phyloP scores from a whole-genome alignment of 192 early-diverging fungal species.

The Backusella australiensis region DNA sequence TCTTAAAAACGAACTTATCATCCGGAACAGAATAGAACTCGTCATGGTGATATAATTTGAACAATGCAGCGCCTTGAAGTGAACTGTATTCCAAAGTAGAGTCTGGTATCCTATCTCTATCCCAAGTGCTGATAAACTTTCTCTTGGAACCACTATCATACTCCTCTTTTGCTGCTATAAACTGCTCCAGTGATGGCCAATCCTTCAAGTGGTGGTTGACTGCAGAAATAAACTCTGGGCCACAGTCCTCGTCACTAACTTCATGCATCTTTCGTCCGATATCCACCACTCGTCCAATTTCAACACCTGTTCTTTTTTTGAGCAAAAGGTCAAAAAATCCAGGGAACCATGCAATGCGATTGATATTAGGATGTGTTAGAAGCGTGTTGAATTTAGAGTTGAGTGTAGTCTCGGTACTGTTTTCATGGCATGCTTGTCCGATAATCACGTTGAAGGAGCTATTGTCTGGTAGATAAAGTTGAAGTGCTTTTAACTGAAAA shows the following conservation, averaged over 20 bases:
- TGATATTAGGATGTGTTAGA: slow-evolving; percentile 7
- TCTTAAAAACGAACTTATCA: background rate
- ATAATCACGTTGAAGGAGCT: slow-evolving; percentile 9
- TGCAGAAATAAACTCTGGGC: background rate
- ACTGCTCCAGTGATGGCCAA: background rate
- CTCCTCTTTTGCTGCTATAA: background rate
- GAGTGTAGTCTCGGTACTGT: background rate
- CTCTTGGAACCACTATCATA: background rate
- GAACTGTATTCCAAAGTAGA: background rate
- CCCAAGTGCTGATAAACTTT: background rate
- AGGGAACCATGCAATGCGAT: slow-evolving; percentile 12
- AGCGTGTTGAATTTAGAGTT: background rate
- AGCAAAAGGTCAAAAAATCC: background rate
- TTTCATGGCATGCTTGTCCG: background rate
- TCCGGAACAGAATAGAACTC: background rate
- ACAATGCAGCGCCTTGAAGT: slow-evolving; percentile 1
- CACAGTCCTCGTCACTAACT: background rate
- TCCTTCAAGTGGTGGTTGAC: background rate
- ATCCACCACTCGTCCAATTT: slow-evolving; percentile 6
- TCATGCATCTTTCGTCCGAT: background rate
- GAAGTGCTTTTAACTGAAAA: slow-evolving; percentile 5
- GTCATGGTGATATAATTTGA: background rate
- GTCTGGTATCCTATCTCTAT: background rate
- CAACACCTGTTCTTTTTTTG: background rate
- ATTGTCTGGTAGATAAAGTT: background rate